A percentile compares a stretch with the other conserved stretches of the same genome.
Evolutionary conservation across 2,329 filamentous ascomycete species (phyloP).

Genomic region (Cladosporium halotolerans): DNA sequence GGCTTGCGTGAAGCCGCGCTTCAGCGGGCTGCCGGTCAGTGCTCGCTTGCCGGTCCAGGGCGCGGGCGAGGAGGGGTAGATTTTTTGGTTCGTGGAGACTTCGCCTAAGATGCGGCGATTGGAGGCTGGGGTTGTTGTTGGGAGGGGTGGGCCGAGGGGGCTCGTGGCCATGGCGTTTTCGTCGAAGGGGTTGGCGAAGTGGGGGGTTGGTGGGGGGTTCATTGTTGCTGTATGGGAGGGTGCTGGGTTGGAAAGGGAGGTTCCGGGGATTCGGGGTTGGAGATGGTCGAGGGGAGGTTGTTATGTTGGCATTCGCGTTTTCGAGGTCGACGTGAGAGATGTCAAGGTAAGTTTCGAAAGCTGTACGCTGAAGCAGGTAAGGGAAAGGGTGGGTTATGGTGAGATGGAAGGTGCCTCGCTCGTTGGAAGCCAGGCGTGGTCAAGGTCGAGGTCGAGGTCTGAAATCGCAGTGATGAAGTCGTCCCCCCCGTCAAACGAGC

Average conservation of each 20-base stretch:
- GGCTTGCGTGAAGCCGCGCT: conserved; percentile 27
- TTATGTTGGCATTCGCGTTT: too few relatives aligned
- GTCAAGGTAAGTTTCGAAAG: too few relatives aligned
- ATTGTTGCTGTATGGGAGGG: background rate
- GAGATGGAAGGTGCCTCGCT: too few relatives aligned
- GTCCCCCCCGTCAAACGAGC: too few relatives aligned
- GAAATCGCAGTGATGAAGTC: too few relatives aligned
- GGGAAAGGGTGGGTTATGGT: too few relatives aligned
- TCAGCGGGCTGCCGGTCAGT: conserved; percentile 26
- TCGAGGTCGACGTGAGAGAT: too few relatives aligned
- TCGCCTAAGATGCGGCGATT: conserved; percentile 26
- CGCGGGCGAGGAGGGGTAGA: conserved; percentile 9
- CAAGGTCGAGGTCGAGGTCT: too few relatives aligned
- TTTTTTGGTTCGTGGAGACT: conserved; percentile 27
- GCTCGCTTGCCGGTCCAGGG: conserved; percentile 11
- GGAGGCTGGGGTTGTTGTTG: background rate
- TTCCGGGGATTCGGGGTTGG: too few relatives aligned
- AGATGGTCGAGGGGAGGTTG: too few relatives aligned
- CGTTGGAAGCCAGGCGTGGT: too few relatives aligned
- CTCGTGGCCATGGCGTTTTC: conserved; percentile 8
- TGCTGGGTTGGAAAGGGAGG: background rate
- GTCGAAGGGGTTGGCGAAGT: conserved; percentile 5
- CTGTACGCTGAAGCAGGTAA: too few relatives aligned
- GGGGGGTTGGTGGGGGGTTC: background rate
- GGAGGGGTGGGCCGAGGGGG: conserved; percentile 1